phyloP scores from a whole-genome alignment of 2,329 filamentous ascomycete species.

The Diplodia sapinea region DNA sequence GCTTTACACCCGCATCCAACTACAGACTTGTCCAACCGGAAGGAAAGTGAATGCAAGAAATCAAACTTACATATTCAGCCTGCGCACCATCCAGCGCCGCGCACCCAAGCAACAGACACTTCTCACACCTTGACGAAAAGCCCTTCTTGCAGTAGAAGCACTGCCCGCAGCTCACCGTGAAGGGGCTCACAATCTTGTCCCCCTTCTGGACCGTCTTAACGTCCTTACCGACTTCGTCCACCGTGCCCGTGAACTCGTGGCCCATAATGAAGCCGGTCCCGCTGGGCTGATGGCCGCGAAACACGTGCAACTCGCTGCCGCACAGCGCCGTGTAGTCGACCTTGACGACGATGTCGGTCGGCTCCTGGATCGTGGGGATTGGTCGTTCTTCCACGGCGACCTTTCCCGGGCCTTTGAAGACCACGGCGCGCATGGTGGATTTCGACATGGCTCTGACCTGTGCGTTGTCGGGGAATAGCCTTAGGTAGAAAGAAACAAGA shows the following conservation, averaged over 20 bases:
- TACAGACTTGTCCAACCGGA: too few species aligned
- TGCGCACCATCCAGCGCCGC: constrained; percentile 75
- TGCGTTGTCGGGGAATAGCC: neutral
- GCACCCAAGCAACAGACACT: constrained; percentile 73
- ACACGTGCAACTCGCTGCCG: constrained; percentile 87
- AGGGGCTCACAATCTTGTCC: constrained; percentile 81
- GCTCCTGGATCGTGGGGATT: constrained; percentile 73
- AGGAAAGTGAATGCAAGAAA: neutral
- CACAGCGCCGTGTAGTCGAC: constrained; percentile 84
- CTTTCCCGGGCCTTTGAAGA: constrained; percentile 80
- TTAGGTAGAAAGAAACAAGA: neutral
- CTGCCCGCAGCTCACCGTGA: constrained; percentile 66
- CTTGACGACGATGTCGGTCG: constrained; percentile 80
- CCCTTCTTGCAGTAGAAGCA: constrained; percentile 87
- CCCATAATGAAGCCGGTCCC: constrained; percentile 72
- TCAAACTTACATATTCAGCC: constrained; percentile 69
- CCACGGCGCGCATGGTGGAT: constrained; percentile 80
- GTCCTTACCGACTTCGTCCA: constrained; percentile 69
- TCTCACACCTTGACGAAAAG: constrained; percentile 76
- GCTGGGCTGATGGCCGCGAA: constrained; percentile 78
- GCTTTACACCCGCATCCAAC: too few species aligned
- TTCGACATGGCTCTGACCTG: constrained; percentile 12
- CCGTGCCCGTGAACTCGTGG: constrained; percentile 83
- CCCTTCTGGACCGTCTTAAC: constrained; percentile 74
- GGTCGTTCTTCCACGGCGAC: constrained; percentile 80